Evolutionary conservation across 495 filamentous ascomycete species (phyloP).

Genomic region (Xylaria telfairii): DNA sequence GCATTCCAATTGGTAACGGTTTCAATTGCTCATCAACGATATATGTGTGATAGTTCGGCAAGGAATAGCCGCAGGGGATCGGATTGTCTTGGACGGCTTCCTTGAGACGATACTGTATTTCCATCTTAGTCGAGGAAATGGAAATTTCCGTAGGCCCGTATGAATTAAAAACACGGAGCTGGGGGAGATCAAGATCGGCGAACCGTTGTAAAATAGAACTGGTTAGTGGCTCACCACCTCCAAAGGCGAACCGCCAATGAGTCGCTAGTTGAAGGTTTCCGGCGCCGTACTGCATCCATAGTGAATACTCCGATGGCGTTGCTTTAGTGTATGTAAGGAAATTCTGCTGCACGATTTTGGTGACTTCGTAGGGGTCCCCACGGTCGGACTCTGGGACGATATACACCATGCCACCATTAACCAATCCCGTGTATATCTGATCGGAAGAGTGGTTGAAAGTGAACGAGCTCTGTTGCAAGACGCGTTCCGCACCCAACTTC

Average conservation of each 20-base stretch:
- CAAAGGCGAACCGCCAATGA: constrained; percentile 35
- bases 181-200: constrained; percentile 2
- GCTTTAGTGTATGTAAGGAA: constrained; percentile 37
- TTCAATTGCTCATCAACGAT: constrained; percentile 51
- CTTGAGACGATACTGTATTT: constrained; percentile 15
- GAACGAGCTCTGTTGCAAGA: constrained; percentile 40
- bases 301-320: constrained; percentile 36
- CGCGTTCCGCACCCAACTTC: constrained; percentile 22
- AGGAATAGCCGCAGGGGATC: constrained; percentile 23
- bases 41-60: constrained; percentile 46
- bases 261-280: background rate
- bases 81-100: background rate
- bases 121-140: constrained; percentile 20
- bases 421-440: constrained; percentile 39
- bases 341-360: constrained; percentile 27
- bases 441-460: constrained; percentile 40
- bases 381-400: constrained; percentile 29
- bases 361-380: constrained; percentile 34
- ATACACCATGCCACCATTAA: constrained; percentile 33
- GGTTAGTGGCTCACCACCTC: constrained; percentile 34
- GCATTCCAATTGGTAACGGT: constrained; percentile 44
- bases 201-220: constrained; percentile 28
- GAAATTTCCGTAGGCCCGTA: constrained; percentile 46
- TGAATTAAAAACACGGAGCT: constrained; percentile 37
- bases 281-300: constrained; percentile 30